These are phyloP conservation scores for Boletus coccyginus DNA, from an alignment of 768 basidiomycete genomes.

Conservation along the genomic window DNA sequence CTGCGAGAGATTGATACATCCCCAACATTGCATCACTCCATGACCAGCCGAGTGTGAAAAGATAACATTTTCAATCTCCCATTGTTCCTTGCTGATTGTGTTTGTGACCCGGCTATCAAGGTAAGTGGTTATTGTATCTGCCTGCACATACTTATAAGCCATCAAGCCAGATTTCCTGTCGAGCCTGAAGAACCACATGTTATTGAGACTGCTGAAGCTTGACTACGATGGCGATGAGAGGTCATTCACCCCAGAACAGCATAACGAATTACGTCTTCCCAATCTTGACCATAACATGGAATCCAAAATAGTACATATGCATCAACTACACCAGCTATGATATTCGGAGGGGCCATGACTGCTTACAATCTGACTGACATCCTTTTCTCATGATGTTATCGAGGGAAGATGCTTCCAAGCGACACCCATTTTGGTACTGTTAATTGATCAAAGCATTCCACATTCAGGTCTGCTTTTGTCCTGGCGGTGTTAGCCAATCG, in stretches of 20 bases:
- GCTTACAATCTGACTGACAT: neutral
- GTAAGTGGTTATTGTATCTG: too few relatives aligned
- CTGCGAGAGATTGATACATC: too few relatives aligned
- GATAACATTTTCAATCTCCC: too few relatives aligned
- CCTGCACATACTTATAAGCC: neutral
- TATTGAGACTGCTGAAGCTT: neutral
- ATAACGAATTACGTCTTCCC: neutral
- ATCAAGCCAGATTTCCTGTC: neutral
- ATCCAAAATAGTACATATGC: neutral
- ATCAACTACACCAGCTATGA: constrained; percentile 8
- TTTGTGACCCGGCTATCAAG: too few relatives aligned
- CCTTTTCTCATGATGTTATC: neutral
- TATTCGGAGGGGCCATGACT: neutral
- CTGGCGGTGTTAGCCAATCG: neutral
- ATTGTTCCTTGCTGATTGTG: too few relatives aligned
- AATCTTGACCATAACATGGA: neutral
- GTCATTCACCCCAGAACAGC: neutral
- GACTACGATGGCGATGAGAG: neutral
- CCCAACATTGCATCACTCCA: too few relatives aligned
- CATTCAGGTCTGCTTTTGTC: neutral
- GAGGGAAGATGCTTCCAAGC: neutral
- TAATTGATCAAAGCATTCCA: neutral
- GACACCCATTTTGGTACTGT: constrained; percentile 3
- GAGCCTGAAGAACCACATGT: neutral
- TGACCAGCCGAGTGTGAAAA: too few relatives aligned